These are phyloP conservation scores for Xylariomycetidae sp. DNA, from an alignment of 2,329 filamentous ascomycete species.

Conservation along the genomic window DNA sequence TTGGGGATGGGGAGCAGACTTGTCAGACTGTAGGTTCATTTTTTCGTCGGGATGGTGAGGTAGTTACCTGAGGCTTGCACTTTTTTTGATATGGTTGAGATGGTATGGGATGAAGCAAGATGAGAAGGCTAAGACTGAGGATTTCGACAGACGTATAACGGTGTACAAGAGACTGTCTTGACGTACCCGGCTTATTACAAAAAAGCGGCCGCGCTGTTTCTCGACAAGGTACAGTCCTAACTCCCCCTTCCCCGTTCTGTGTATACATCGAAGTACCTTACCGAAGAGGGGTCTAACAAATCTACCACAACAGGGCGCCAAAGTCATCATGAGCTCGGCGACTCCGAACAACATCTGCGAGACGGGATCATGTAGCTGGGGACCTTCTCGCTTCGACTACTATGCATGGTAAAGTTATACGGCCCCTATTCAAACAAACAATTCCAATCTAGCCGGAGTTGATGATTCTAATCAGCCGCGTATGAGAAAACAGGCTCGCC, in stretches of 20 bases:
- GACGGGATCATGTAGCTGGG: slow-evolving; percentile 44
- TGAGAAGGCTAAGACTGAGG: background rate
- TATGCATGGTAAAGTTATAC: slow-evolving; percentile 40
- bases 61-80: too few relatives aligned
- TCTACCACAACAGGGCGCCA: too few relatives aligned
- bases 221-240: slow-evolving; percentile 38
- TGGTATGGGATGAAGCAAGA: background rate
- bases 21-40: slow-evolving; percentile 35
- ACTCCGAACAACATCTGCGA: slow-evolving; percentile 59
- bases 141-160: slow-evolving; percentile 36
- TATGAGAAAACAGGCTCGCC: slow-evolving; percentile 26
- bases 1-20: slow-evolving; percentile 47
- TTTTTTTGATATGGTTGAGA: too few relatives aligned
- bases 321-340: slow-evolving; percentile 29
- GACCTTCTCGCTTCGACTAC: slow-evolving; percentile 48
- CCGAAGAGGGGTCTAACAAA: too few relatives aligned
- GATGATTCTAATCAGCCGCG: background rate
- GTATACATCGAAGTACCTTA: too few relatives aligned
- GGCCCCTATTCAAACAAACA: background rate
- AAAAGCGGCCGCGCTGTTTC: slow-evolving; percentile 49
- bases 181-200: slow-evolving; percentile 58
- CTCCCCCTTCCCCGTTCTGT: background rate
- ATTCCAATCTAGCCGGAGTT: background rate
- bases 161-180: slow-evolving; percentile 49
- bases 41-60: background rate